Evolutionary conservation across 768 basidiomycete species (phyloP).

Genomic region (Saitozyma sp.): DNA sequence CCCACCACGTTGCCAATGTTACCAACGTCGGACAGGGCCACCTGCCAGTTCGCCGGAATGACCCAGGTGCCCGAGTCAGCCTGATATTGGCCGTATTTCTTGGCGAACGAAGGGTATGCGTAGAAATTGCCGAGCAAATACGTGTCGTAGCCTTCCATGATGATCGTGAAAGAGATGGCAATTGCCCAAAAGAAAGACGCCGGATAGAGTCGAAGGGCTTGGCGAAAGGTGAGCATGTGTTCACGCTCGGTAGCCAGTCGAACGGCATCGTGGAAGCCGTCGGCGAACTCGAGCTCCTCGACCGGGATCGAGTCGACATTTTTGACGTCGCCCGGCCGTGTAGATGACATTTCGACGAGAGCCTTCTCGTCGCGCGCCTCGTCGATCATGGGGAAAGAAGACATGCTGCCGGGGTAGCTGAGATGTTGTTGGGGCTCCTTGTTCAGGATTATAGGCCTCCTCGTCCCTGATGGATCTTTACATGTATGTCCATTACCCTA

Average conservation of each 20-base stretch:
- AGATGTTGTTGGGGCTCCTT: too few relatives aligned
- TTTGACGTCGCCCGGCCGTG: neutral
- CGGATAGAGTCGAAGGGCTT: constrained; percentile 41
- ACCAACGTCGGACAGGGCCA: constrained; percentile 36
- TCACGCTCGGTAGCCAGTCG: constrained; percentile 9
- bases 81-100: constrained; percentile 16
- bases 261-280: constrained; percentile 3
- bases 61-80: neutral
- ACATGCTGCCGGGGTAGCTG: too few relatives aligned
- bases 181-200: constrained; percentile 47
- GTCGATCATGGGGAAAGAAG: too few relatives aligned
- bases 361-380: neutral
- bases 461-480: too few relatives aligned
- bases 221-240: constrained; percentile 32
- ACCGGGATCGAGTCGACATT: constrained; percentile 2
- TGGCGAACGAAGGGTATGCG: constrained; percentile 23
- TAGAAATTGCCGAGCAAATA: constrained; percentile 19
- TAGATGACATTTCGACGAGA: neutral
- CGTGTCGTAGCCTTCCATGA: constrained; percentile 47
- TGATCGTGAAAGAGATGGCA: constrained; percentile 32
- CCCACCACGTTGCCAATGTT: constrained; percentile 43
- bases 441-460: too few relatives aligned
- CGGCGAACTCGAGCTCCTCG: constrained; percentile 1
- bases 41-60: constrained; percentile 43
- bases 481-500: too few relatives aligned